Evolutionary conservation across 371 early-diverging fungal species (phyloP), one percentile per base, ranked within the genome.

Genomic region (Mortierella sp.): DNA sequence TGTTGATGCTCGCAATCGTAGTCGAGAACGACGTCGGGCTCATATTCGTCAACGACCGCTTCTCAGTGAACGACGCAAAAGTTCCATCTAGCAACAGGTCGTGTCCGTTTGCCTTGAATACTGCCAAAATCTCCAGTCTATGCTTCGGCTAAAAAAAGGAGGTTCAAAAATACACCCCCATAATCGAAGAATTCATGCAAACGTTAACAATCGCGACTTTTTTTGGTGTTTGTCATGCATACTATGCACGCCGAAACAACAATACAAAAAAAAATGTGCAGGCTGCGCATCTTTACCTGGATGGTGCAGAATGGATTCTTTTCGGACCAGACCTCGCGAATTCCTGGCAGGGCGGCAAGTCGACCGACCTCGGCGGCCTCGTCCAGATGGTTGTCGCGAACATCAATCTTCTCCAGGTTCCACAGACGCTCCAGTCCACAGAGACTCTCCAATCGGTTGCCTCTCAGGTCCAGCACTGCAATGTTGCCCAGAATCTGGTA

Each of bases 391-490:
- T 95, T 95, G 46, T 93, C 92, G 8, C 94, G 84, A 24, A 95
- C 79, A 78, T 95, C 95, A 35, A 95, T 74, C 70, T 89, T 88
- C 70, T 95, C 94, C 70, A 95, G 84, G 10, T 94, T 93, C 92
- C 92, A 94, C 49, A 95, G 81, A 43, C 94, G 87, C 77, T 93
- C 93, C 78, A 95, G 71, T 7, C 95, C 95, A 24, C 91, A 89
- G 35, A 95, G 81, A n/a, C 91, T 86, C 0, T 89, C 86, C 35
- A 95, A 74, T 18, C 91, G 90, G 79, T 95, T 95, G 27, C 91
- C 91, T 71, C 93, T 88, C 48, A 95, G 79, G 72, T 93, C 90
- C 29, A 95, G 83, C 56, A 91, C 90, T 29, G 90, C 90, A n/a
- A 95, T 89, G 75, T 93, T 92, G 29, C 95, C 94, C 72, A 95